These are phyloP conservation scores for Meyerozyma elateridarum DNA, from an alignment of 1,139 yeast species.

Conservation along the genomic window DNA sequence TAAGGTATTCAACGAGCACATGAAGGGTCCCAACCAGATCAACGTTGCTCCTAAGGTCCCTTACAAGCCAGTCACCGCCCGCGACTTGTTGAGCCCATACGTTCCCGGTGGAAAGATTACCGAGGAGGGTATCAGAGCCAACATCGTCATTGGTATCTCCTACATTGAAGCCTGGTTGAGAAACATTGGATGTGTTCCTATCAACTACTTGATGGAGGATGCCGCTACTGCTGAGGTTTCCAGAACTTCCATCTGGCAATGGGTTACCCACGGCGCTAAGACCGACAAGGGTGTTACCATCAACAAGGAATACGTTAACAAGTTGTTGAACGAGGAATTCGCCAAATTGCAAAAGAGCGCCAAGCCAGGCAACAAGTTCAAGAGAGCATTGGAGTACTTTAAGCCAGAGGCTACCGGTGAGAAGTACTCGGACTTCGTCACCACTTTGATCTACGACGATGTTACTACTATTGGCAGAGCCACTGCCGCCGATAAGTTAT, in stretches of 20 bases:
- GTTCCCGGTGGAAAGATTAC: slow-evolving; percentile 64
- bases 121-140: slow-evolving; percentile 69
- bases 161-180: slow-evolving; percentile 84
- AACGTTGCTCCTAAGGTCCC: slow-evolving; percentile 51
- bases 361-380: slow-evolving; percentile 51
- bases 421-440: slow-evolving; percentile 68
- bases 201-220: slow-evolving; percentile 80
- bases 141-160: slow-evolving; percentile 66
- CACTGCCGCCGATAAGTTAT: slow-evolving; percentile 40
- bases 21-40: slow-evolving; percentile 84
- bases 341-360: slow-evolving; percentile 47
- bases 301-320: slow-evolving; percentile 52
- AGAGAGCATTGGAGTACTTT: slow-evolving; percentile 62
- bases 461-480: slow-evolving; percentile 54
- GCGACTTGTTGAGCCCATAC: slow-evolving; percentile 66
- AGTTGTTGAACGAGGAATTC: slow-evolving; percentile 59
- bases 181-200: slow-evolving; percentile 77
- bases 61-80: slow-evolving; percentile 50
- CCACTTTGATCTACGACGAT: slow-evolving; percentile 38
- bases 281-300: slow-evolving; percentile 58
- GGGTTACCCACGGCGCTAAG: slow-evolving; percentile 71
- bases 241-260: slow-evolving; percentile 76
- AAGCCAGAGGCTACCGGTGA: slow-evolving; percentile 65
- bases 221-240: slow-evolving; percentile 88
- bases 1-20: slow-evolving; percentile 72